Evolutionary conservation across 768 basidiomycete species (phyloP).

Genomic region (Rhizopogon roseolus): DNA sequence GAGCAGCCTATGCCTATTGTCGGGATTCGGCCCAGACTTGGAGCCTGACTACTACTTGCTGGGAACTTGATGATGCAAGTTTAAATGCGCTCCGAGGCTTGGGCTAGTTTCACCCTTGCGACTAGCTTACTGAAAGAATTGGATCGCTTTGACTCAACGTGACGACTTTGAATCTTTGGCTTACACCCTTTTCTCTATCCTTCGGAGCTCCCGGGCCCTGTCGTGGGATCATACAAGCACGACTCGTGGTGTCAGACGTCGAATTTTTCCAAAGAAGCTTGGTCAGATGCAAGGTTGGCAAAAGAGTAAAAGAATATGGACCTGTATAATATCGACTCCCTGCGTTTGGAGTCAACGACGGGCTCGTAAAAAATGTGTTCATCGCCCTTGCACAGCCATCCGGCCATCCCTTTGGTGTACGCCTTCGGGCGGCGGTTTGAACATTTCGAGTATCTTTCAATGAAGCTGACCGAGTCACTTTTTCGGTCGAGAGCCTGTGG

Average conservation of each 20-base stretch:
- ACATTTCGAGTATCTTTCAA: too few relatives aligned
- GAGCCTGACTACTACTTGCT: slow-evolving; percentile 11
- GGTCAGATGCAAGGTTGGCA: not conserved
- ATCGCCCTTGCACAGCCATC: too few relatives aligned
- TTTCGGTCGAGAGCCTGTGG: too few relatives aligned
- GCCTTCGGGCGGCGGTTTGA: too few relatives aligned
- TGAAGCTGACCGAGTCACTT: too few relatives aligned
- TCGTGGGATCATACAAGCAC: not conserved
- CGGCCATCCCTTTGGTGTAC: too few relatives aligned
- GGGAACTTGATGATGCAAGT: slow-evolving; percentile 28
- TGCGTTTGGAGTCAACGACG: too few relatives aligned
- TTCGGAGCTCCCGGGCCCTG: not conserved
- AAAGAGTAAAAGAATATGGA: too few relatives aligned
- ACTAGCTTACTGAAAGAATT: not conserved
- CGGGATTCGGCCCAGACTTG: slow-evolving; percentile 18
- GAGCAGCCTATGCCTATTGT: not conserved
- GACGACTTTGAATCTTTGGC: not conserved
- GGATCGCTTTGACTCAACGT: too few relatives aligned
- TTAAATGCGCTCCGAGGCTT: slow-evolving; percentile 21
- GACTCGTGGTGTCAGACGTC: not conserved
- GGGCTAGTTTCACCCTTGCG: not conserved
- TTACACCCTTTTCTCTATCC: not conserved
- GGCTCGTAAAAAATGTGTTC: too few relatives aligned
- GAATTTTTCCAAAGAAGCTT: not conserved
- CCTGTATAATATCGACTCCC: too few relatives aligned